Evolutionary conservation across 768 basidiomycete species (phyloP).

Genomic region (Hysterangium stoloniferum): DNA sequence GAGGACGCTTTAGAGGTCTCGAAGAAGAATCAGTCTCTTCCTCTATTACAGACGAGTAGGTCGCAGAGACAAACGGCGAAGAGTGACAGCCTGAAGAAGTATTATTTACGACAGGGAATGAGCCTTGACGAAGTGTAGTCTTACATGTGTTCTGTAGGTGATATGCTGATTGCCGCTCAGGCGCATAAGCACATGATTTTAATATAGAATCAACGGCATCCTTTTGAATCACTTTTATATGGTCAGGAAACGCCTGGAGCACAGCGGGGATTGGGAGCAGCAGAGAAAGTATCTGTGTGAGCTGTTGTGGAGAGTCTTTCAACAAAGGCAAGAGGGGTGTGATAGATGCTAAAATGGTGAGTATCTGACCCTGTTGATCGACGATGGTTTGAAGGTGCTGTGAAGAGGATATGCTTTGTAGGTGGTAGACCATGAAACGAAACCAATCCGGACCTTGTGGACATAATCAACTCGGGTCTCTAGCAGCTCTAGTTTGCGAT

Average conservation of each 20-base stretch:
- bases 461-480: background rate
- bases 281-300: conserved; percentile 1
- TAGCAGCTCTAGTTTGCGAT: background rate
- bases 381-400: conserved; percentile 45
- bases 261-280: background rate
- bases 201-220: background rate
- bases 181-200: background rate
- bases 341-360: conserved; percentile 49
- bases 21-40: background rate
- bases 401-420: background rate
- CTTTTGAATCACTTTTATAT: background rate
- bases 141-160: background rate
- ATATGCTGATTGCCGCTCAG: background rate
- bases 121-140: no score
- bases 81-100: background rate
- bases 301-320: conserved; percentile 4
- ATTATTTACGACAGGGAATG: background rate
- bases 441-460: background rate
- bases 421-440: background rate
- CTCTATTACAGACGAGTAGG: background rate
- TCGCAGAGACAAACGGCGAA: background rate
- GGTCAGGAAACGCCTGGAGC: conserved; percentile 2
- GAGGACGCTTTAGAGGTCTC: background rate
- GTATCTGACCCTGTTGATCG: conserved; percentile 50
- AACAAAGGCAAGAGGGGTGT: conserved; percentile 35